Evolutionary conservation across 2,329 filamentous ascomycete species (phyloP).

Genomic region (Eutypella sp.): DNA sequence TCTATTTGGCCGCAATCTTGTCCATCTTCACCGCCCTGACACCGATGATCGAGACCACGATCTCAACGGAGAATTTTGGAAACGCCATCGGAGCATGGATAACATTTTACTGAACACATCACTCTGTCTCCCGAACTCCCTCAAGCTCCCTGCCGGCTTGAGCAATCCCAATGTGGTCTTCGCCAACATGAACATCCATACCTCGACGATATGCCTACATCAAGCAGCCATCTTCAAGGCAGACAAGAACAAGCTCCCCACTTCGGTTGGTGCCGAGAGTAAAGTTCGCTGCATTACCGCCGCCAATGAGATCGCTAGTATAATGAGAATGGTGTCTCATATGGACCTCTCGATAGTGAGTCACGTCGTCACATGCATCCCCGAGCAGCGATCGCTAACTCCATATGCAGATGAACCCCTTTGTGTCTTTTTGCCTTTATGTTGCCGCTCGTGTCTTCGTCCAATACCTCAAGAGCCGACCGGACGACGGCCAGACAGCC

Average conservation of each 20-base stretch:
- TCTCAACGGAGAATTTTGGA: slow-evolving; percentile 93
- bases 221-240: slow-evolving; percentile 98
- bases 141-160: slow-evolving; percentile 74
- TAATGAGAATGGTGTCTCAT: slow-evolving; percentile 93
- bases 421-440: slow-evolving; percentile 92
- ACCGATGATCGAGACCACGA: slow-evolving; percentile 78
- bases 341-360: slow-evolving; percentile 77
- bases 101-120: slow-evolving; percentile 85
- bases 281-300: slow-evolving; percentile 91
- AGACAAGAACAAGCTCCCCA: slow-evolving; percentile 76
- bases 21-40: slow-evolving; percentile 84
- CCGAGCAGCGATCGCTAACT: slow-evolving; percentile 7
- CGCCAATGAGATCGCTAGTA: slow-evolving; percentile 86
- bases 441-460: slow-evolving; percentile 94
- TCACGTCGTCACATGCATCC: slow-evolving; percentile 2
- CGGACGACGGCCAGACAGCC: slow-evolving; percentile 71
- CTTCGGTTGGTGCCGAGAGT: slow-evolving; percentile 77
- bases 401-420: slow-evolving; percentile 75
- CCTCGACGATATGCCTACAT: slow-evolving; percentile 93
- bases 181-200: slow-evolving; percentile 94
- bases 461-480: slow-evolving; percentile 91
- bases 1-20: slow-evolving; percentile 84
- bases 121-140: slow-evolving; percentile 71
- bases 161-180: slow-evolving; percentile 82
- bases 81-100: slow-evolving; percentile 82